Evolutionary conservation across 208 protist species (phyloP), one percentile per base, ranked within the genome.

Genomic region (Wallacemonas sp.): DNA sequence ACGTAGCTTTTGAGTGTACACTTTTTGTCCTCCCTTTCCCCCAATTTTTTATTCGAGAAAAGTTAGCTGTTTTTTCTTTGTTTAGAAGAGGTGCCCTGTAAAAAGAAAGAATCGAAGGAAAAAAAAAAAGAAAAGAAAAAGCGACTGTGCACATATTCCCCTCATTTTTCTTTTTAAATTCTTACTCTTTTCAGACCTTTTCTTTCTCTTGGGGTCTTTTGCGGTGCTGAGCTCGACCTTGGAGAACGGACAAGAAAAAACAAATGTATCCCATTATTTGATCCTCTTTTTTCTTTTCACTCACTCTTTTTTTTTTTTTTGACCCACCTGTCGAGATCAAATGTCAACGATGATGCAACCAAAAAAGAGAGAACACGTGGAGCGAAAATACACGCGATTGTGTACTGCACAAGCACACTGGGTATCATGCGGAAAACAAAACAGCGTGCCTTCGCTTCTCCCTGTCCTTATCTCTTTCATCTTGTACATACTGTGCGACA

Each of bases 131-230:
- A 21, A 19, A 14, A 49, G 44, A 26, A 14, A 33, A 27, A 33
- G 47, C 47, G 27, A 14, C 8, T 55, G 47, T 49, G 44, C 44
- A 49, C 44, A 49, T 19, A 49, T 49, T 49, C 6, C 44, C 19
- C 9, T 19, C 22, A 34, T 62, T 30, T 54, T 41, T 41, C n/a
- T n/a, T n/a, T n/a, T n/a, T n/a, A n/a, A n/a, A n/a, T n/a, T 77
- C 62, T 64, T 63, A 33, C 17, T 59, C 58, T 62, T 41, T 47
- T 9, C 44, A 19, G 31, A 28, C 39, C 36, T 28, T 66, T 21
- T 44, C 26, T 66, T n/a, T n/a, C n/a, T n/a, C n/a, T n/a, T n/a
- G n/a, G n/a, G n/a, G n/a, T n/a, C n/a, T n/a, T n/a, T n/a, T n/a
- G n/a, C n/a, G n/a, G n/a, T n/a, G n/a, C n/a, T n/a, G n/a, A n/a